Base-by-base conservation (phyloP, 208 protist genomes). In the Trypanosoma rangeli region DNA sequence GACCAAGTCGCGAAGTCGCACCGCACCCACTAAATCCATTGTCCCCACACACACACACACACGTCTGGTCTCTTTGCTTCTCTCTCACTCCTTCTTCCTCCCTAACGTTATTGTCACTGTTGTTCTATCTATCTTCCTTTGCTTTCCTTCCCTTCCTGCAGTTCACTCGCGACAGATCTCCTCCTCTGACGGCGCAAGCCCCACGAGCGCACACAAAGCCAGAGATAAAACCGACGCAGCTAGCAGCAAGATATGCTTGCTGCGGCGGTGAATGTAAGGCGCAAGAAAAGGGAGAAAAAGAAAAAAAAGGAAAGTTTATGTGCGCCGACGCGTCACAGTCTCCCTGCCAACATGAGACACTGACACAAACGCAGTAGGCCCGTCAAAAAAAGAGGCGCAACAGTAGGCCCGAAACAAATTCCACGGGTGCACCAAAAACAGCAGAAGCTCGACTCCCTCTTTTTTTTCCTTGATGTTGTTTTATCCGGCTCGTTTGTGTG, bases 1-100 rank as follows among this genome's bases (percentile, higher is more conserved):
- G 74, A 99, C 99, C 22, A 99, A 84, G 72, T 99, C 98, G 62
- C 94, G 94, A 68, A 99, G 83, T 22, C 91, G 82, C 74, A 85
- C 69, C 3, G 82, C 91, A 76, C 89, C 85, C 78, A 89, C 77
- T 20, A 85, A 87, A 49, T 84, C 85, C 86, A 92, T 92, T 46
- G 35, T 54, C 49, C 24, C 26, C 69, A 62, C 59, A n/a, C 44
- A 49, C 2, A 50, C 50, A 3, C n/a, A n/a, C 15, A 20, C 15
- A 46, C 42, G 8, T 1, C 42, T 20, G 42, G 15, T 53, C 18
- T 53, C n/a, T 0, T 53, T 53, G n/a, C n/a, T 63, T 35, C 57
- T 29, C 18, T 55, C 26, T 53, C 31, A 15, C 20, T 50, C 18
- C 16, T 7, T n/a, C 7, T 50, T 10, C 42, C 46, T 67, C 56